Conservation (phyloP, 164 flowering plant species). For the Hamamelis virginiana region DNA sequence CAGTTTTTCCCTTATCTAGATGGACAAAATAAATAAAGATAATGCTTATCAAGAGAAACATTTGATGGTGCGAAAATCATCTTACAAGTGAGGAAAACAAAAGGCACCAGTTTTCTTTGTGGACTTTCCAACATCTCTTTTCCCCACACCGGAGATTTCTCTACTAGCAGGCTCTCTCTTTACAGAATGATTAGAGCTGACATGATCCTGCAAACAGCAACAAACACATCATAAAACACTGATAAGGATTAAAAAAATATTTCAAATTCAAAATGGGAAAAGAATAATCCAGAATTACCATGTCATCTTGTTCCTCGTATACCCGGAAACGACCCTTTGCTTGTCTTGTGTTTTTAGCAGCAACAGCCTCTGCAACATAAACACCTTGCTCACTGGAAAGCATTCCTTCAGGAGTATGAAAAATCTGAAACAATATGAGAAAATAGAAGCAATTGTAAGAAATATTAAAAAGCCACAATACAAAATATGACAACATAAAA, state of each 20-base stretch:
- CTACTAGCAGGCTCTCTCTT: slow-evolving; percentile 51
- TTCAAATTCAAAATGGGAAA: not conserved
- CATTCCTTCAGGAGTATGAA: slow-evolving; percentile 87
- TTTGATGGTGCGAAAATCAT: not conserved
- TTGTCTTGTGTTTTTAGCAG: slow-evolving; percentile 54
- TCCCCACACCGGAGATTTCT: slow-evolving; percentile 53
- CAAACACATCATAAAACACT: slow-evolving; percentile 3
- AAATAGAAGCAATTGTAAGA: not conserved
- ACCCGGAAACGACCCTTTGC: slow-evolving; percentile 72
- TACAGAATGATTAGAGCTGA: slow-evolving; percentile 44
- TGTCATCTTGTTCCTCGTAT: slow-evolving; percentile 52
- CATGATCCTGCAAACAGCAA: slow-evolving; percentile 45
- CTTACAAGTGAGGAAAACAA: not conserved
- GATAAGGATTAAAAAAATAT: not conserved
- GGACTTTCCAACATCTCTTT: slow-evolving; percentile 65
- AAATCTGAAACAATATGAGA: slow-evolving; percentile 53
- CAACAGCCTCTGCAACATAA: slow-evolving; percentile 82
- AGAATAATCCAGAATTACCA: slow-evolving; percentile 26
- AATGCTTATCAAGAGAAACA: not conserved
- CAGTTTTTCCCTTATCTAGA: slow-evolving; percentile 78
- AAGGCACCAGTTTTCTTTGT: slow-evolving; percentile 66
- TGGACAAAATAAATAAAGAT: slow-evolving; percentile 8
- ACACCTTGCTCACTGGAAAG: slow-evolving; percentile 96
- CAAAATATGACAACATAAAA: too few species aligned
- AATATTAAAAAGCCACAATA: not conserved